Evolutionary conservation across 2,329 filamentous ascomycete genomes (phyloP).

Genomic region (Juglanconis juglandina): DNA sequence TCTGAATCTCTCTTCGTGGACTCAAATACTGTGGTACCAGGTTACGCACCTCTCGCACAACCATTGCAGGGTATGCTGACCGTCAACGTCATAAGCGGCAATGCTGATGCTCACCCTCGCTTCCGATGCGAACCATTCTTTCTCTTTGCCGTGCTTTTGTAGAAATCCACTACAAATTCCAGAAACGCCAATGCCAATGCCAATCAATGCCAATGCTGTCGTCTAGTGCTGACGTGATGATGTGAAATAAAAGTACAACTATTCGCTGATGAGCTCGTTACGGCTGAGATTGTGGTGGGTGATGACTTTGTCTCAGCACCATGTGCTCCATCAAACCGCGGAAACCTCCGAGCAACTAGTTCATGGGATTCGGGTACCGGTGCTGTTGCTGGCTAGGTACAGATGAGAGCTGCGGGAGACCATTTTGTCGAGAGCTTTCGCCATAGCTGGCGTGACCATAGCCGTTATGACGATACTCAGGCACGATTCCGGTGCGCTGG

Average conservation of each 20-base stretch:
- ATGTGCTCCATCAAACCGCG: neutral
- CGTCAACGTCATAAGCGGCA: neutral
- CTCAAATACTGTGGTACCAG: too few species aligned
- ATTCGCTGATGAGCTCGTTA: neutral
- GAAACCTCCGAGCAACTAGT: constrained; percentile 1
- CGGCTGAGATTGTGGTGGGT: neutral
- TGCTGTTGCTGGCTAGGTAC: constrained; percentile 9
- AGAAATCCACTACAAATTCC: neutral
- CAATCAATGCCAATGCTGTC: neutral
- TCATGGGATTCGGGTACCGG: constrained; percentile 14
- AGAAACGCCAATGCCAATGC: neutral
- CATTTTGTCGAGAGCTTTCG: constrained; percentile 1
- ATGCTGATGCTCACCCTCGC: neutral
- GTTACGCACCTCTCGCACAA: neutral
- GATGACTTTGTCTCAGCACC: neutral
- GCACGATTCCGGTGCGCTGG: constrained; percentile 67
- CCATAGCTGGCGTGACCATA: constrained; percentile 3
- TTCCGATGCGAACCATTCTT: neutral
- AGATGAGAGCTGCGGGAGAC: constrained; percentile 6
- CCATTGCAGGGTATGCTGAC: neutral
- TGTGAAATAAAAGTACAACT: neutral
- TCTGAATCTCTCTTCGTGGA: too few species aligned
- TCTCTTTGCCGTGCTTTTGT: neutral
- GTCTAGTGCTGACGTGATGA: neutral
- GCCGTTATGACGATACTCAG: constrained; percentile 45